phyloP scores from a whole-genome alignment of 2,329 filamentous ascomycete genomes.

The Thelonectria olida region DNA sequence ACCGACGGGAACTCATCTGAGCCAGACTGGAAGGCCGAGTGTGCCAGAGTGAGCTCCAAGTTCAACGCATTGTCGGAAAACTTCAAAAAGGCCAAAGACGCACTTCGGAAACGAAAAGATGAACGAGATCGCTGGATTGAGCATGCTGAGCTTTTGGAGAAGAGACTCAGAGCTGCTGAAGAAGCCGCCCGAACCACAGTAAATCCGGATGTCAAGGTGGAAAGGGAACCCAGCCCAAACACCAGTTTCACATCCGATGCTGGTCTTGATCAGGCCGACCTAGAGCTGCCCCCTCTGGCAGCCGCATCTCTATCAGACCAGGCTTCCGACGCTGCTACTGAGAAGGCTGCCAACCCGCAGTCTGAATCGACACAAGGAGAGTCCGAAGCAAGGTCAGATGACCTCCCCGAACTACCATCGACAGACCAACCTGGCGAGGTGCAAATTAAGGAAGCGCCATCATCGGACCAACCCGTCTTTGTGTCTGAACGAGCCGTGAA shows the following conservation, averaged over 20 bases:
- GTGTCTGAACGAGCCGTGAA: conserved; percentile 59
- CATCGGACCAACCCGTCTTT: conserved; percentile 61
- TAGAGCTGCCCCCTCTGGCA: conserved; percentile 39
- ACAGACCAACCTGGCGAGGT: conserved; percentile 15
- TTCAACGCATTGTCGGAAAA: conserved; percentile 52
- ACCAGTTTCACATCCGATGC: conserved; percentile 34
- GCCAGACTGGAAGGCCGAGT: conserved; percentile 43
- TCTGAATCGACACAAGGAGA: conserved; percentile 45
- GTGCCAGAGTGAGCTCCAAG: conserved; percentile 49
- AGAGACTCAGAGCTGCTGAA: conserved; percentile 55
- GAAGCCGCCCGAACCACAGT: conserved; percentile 34
- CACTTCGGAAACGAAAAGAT: conserved; percentile 51
- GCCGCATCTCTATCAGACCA: conserved; percentile 30
- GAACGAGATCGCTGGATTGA: conserved; percentile 56
- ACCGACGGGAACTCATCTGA: conserved; percentile 16
- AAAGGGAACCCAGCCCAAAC: conserved; percentile 25
- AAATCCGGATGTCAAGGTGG: conserved; percentile 14
- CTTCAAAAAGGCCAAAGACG: conserved; percentile 52
- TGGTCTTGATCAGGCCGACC: conserved; percentile 38
- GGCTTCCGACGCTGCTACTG: conserved; percentile 10
- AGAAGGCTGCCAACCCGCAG: conserved; percentile 18
- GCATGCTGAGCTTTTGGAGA: conserved; percentile 54
- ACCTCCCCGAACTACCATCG: conserved; percentile 34
- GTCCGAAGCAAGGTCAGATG: conserved; percentile 34
- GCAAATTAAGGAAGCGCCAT: conserved; percentile 60